Base-by-base conservation (phyloP, 106 monocot species). In the Agapanthus africanus region DNA sequence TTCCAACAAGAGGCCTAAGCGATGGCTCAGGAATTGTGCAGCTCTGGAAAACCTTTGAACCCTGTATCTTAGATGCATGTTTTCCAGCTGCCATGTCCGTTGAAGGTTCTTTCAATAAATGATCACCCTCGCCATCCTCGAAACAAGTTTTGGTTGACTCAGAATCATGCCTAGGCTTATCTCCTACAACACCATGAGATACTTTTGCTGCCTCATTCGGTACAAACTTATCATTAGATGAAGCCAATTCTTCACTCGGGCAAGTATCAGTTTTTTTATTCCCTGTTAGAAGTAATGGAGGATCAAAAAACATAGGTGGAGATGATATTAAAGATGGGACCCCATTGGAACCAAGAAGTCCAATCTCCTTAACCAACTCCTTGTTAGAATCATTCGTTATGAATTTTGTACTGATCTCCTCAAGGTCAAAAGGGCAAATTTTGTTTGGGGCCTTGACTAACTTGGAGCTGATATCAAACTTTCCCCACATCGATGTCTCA, bases 331-430 rank as follows among this genome's bases (percentile, higher is more conserved):
- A 79, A 15, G 79, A 81, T 11, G 83, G 90, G 11, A 85, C 66
- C 46, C 87, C 93, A 78, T 87, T 80, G 37, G 84, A 87, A 35
- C 93, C 85, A 79, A 90, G 71, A 77, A 99, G 83, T 52, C 99
- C 99, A 36, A 99, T 87, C 56, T 93, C 87, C 47, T 99, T 69
- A 47, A 93, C 93, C 40, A 85, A 67, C 26, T 93, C 93, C 73
- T 83, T 87, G 72, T 83, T 85, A 54, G 92, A 85, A 81, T 71
- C 57, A 70, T 76, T 85, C 31, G 76, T 82, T 7, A 79, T 76
- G 54, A 99, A 93, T 36, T 69, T 85, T 66, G 71, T 78, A 49
- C 83, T 78, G 19, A 99, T 81, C 59, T 90, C 87, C 25, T 79
- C 77, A 73, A 90, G 35, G 63, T 87, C 85, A 78, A 77, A 87